Percentiles rank a stretch among this genome's conserved stretches.
These are phyloP conservation scores for Fonsecaea multimorphosa DNA, from an alignment of 2,329 filamentous ascomycete genomes.

Conservation along the genomic window DNA sequence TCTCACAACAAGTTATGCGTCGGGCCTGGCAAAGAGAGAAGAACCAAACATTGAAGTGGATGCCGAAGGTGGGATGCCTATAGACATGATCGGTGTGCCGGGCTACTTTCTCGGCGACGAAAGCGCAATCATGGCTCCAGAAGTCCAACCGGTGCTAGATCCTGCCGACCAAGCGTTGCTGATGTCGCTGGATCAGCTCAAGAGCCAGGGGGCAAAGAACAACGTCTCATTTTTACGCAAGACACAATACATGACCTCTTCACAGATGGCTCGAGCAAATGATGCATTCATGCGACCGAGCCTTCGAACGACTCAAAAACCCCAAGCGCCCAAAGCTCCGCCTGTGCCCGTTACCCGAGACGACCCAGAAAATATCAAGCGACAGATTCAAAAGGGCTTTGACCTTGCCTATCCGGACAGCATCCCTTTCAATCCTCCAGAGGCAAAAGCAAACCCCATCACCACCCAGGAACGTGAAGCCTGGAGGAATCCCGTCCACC, in stretches of 20 bases:
- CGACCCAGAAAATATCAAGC: constrained; percentile 66
- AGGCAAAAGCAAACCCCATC: constrained; percentile 33
- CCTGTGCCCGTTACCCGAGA: constrained; percentile 52
- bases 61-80: constrained; percentile 95
- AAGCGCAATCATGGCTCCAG: constrained; percentile 81
- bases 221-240: constrained; percentile 88
- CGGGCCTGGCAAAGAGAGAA: constrained; percentile 86
- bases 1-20: constrained; percentile 87
- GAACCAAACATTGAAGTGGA: constrained; percentile 96
- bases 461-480: constrained; percentile 59
- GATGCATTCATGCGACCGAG: constrained; percentile 41
- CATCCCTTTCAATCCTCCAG: constrained; percentile 59
- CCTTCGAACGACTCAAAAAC: constrained; percentile 20
- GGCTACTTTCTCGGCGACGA: constrained; percentile 95
- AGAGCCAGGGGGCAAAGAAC: constrained; percentile 78
- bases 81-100: constrained; percentile 92
- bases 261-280: constrained; percentile 41
- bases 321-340: constrained; percentile 39
- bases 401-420: constrained; percentile 68
- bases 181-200: constrained; percentile 80
- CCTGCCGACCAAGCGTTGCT: constrained; percentile 84
- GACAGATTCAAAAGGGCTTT: constrained; percentile 68
- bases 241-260: constrained; percentile 82
- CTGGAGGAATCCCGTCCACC: constrained; percentile 66
- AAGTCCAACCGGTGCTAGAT: constrained; percentile 73